Evolutionary conservation across 768 basidiomycete species (phyloP), one percentile per base, ranked within the genome.

Genomic region (Fomitopsis pulvina): DNA sequence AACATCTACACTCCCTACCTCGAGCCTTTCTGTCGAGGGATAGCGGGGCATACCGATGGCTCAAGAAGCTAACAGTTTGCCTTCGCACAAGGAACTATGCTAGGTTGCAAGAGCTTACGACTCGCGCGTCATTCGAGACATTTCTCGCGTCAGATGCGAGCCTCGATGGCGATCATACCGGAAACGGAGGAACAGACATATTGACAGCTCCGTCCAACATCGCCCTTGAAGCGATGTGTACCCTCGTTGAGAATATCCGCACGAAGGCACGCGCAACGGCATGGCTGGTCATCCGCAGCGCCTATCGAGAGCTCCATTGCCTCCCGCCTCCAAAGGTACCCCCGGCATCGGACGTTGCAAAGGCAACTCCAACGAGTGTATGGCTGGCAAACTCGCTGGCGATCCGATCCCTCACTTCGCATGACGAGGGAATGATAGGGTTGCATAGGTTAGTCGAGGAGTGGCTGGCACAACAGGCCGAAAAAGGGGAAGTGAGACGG

Each of bases 251-350:
- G 20, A 64, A 65, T 3, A 59, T 87, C 29, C 74, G 80, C 14
- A 60, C 51, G 2, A 81, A 77, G 62, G 71, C 71, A 5, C 72
- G 81, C 27, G 69, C 71, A 18, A 75, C 68, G n/a, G 66, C 78
- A 2, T 88, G 86, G 86, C 59, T 43, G 0, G 64, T 85, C 14
- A 57, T 88, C 39, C 78, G 83, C 26, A 68, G 74, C 20, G 78
- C 78, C 0, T 87, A 88, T 61, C 71, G 83, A 40, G 86, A 87
- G 57, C 48, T 87, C 16, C 66, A 68, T 26, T 75, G 71, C 52
- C 67, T 68, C 52, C 61, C 66, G 21, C 63, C 65, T 59, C 66
- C 6, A 62, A 40, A 34, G 14, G 41, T 41, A 1, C 22, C 27
- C 18, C 41, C 38, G n/a, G 29, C 20, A 10, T 11, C 22, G 22